Evolutionary conservation across 164 flowering plant species (phyloP), one percentile per base, ranked within the genome.

Genomic region (Berberis thunbergii): DNA sequence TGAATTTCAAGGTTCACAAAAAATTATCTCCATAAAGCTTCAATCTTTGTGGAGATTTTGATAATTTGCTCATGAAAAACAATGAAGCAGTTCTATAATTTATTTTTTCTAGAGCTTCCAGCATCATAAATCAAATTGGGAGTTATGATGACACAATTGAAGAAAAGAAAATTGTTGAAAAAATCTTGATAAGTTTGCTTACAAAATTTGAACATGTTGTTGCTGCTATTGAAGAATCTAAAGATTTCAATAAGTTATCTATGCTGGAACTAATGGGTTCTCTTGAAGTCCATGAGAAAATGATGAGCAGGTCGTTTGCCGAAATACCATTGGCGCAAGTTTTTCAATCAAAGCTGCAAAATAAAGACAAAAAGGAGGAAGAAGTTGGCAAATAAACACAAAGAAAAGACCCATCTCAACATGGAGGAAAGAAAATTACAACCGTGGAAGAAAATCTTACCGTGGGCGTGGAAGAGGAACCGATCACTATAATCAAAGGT

Each of bases 211-310:
- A 68, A 1, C 49, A 53, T 41, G 62, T 66, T 1, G 69, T 63
- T 4, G 66, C n/a, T n/a, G n/a, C 60, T 41, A 71, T 71, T 4
- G 60, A 72, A 41, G 75, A 67, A 57, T 43, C 64, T n/a, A 67
- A 50, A 41, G 65, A 64, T 46, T 49, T 64, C 7, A 26, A 41
- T 12, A 63, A 8, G 2, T 53, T 64, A 0, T 50, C 58, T 13
- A 41, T 54, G 4, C 49, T 48, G 26, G 69, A 68, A 44, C 65
- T 68, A 26, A 68, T 38, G 41, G 58, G 39, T 38, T 60, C 8
- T 46, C 52, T 68, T 49, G 57, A 64, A 61, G 39, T 2, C 6
- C 58, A 55, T 38, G 41, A 55, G 39, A 55, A 55, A 55, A 38
- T 0, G 39, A n/a, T n/a, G 12, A 55, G 0, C 7, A n/a, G 58